Evolutionary conservation across 108 stramenopile species (phyloP), one percentile per base, ranked within the genome.

Genomic region (Bacterosira constricta): DNA sequence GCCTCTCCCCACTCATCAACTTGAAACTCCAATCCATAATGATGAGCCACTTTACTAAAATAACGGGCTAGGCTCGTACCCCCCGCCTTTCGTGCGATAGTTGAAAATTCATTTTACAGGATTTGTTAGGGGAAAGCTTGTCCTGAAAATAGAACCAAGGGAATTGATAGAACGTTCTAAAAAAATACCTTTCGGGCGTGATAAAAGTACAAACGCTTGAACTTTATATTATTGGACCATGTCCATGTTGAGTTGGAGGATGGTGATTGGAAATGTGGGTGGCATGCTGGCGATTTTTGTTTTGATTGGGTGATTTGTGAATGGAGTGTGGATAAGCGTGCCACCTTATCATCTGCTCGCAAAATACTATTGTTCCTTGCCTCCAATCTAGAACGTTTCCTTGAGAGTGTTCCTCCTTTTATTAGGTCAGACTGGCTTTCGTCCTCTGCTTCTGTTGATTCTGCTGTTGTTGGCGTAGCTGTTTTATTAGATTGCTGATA

Each of bases 171-270:
- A 6, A 21, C 58, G 23, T 25, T 57, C 56, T 3, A 57, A n/a
- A n/a, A n/a, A n/a, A n/a, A n/a, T n/a, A n/a, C 69, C 36, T 70
- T 70, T 6, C 69, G 41, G 9, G 58, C 36, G 25, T 75, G 75
- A 61, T 67, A 75, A 31, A 75, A 75, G 32, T 67, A 75, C 15
- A 75, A 17, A 12, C 75, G 55, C 39, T 73, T 49, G 35, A 73
- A 73, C 32, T 65, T 64, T 5, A 41, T 63, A 4, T 27, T 34
- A 20, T 73, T 63, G 32, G 54, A 47, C 72, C 72, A 73, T 54
- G 55, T 3, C 36, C 55, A 21, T 52, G 41, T 15, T 34, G 32
- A 1, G 20, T 44, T 1, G 11, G 44, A 30, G 27, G 31, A 17
- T 0, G 29, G 37, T 8, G 46, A 18, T 64, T 49, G 72, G 34